Conservation (phyloP, 2,329 filamentous ascomycete genomes). For the Furcasterigmium furcatum region DNA sequence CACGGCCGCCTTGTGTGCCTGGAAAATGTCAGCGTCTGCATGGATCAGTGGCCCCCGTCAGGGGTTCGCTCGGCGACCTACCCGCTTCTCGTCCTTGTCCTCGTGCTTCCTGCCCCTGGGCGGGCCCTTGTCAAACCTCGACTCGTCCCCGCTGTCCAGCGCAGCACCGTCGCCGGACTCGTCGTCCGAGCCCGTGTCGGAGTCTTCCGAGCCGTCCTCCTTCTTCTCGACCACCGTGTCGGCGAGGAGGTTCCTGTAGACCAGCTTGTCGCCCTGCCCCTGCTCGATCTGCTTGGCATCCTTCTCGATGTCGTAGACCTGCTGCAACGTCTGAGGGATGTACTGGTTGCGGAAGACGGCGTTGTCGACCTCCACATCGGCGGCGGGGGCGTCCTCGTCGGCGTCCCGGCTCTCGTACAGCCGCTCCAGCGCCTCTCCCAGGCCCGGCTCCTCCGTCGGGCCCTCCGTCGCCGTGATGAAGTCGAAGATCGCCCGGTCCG, state of each 20-base stretch:
- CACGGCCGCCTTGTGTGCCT: constrained; percentile 78
- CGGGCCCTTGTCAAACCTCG: constrained; percentile 58
- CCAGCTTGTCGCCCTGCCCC: constrained; percentile 71
- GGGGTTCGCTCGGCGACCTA: constrained; percentile 21
- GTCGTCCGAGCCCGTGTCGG: constrained; percentile 32
- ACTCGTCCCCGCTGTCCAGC: constrained; percentile 44
- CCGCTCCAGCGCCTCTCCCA: constrained; percentile 61
- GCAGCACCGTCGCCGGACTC: constrained; percentile 47
- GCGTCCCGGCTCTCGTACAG: constrained; percentile 59
- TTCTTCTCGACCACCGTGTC: constrained; percentile 50
- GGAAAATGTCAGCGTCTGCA: constrained; percentile 21
- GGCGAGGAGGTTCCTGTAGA: constrained; percentile 83
- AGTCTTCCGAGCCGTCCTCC: constrained; percentile 24
- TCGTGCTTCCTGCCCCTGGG: constrained; percentile 83
- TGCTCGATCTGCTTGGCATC: constrained; percentile 75
- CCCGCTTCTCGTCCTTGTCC: constrained; percentile 87
- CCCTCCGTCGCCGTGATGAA: constrained; percentile 71
- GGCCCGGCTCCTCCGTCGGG: constrained; percentile 55
- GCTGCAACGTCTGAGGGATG: constrained; percentile 91
- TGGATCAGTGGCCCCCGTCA: not conserved
- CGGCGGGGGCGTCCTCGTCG: constrained; percentile 46
- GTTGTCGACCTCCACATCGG: constrained; percentile 72
- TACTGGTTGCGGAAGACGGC: constrained; percentile 95
- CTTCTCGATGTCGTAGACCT: constrained; percentile 94
- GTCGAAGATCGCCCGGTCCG: constrained; percentile 77